Evolutionary conservation across 2,329 filamentous ascomycete species (phyloP), one percentile per base, ranked within the genome.

Genomic region (Hymenoscyphus repandus): DNA sequence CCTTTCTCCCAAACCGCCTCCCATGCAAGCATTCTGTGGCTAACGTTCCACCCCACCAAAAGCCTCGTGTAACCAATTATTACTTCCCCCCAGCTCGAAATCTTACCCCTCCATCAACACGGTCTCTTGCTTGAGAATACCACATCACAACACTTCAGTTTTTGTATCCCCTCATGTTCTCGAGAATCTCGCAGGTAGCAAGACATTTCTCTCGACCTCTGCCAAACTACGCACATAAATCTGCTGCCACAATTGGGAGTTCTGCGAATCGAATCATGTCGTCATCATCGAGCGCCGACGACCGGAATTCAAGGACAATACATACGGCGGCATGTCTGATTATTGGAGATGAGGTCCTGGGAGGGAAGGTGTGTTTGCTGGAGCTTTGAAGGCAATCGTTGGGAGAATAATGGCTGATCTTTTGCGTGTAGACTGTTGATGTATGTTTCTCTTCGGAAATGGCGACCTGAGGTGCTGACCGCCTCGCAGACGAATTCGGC

Each of bases 341-440:
- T 53, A 97, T 99, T 62, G 92, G 92, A n/a, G 92, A 97, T 71
- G 92, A 96, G 69, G 90, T 97, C 5, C 76, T 97, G 3, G 91
- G 90, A 18, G 92, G 93, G 62, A 97, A 97, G 85, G 91, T 90
- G 68, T 57, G 74, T 64, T 22, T 56, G 27, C 9, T 6, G 7
- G 17, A 42, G 31, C 12, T 17, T 5, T 13, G 15, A 22, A 36
- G 12, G 5, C 31, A 20, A n/a, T 17, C 11, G 6, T 37, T 17
- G 9, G 32, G 13, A 42, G 27, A 45, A 71, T 66, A 69, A 67
- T 42, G 42, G 58, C 60, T 62, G 50, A 59, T 50, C 30, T 39
- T 47, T 12, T 32, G 2, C 51, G 13, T 18, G 10, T 47, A 69
- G 69, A 69, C 66, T 13, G 66, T 70, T 41, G 69, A 71, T 61